phyloP scores from a whole-genome alignment of 345 rosid genomes.

The Turritis glabra region DNA sequence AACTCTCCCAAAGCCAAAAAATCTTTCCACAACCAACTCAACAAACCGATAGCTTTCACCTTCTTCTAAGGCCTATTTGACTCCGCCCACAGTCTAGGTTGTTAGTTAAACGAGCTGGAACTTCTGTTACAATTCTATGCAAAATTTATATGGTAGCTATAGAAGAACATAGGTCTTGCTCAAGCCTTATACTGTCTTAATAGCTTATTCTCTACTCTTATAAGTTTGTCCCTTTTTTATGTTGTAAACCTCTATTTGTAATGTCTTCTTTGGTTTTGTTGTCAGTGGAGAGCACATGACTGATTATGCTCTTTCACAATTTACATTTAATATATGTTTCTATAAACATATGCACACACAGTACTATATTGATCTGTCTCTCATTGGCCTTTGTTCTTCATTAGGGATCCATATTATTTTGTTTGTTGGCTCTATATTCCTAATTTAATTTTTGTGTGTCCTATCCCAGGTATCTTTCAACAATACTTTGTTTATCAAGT shows the following conservation, averaged over 20 bases:
- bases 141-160: not conserved
- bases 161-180: not conserved
- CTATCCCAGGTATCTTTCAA: slow-evolving; percentile 69
- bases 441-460: not conserved
- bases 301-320: not conserved
- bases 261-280: not conserved
- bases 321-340: not conserved
- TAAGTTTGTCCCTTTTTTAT: not conserved
- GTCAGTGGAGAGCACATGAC: not conserved
- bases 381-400: not conserved
- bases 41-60: not conserved
- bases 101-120: slow-evolving; percentile 4
- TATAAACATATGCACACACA: not conserved
- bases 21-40: not conserved
- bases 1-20: not conserved
- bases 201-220: not conserved
- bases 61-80: not conserved
- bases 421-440: slow-evolving; percentile 4
- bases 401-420: not conserved
- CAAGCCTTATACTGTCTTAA: not conserved
- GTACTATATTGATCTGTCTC: not conserved
- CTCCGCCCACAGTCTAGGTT: not conserved
- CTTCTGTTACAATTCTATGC: not conserved
- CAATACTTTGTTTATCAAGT: slow-evolving; percentile 92
- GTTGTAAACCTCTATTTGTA: not conserved